Percentiles rank a stretch among this genome's conserved stretches.
phyloP scores from a whole-genome alignment of 2,329 filamentous ascomycete species.

The Colletotrichum sansevieriae region DNA sequence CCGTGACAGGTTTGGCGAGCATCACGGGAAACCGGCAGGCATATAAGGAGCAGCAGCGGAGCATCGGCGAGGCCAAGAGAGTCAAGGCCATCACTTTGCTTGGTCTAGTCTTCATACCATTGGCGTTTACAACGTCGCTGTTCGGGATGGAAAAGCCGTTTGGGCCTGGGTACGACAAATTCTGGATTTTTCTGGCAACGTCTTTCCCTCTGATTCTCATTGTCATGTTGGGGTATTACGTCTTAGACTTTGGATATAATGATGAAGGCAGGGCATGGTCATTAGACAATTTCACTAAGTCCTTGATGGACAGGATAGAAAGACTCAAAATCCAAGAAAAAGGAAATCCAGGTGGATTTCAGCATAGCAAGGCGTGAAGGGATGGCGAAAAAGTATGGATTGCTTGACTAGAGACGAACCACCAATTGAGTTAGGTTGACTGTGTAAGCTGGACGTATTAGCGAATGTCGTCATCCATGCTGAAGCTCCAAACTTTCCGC shows the following conservation, averaged over 20 bases:
- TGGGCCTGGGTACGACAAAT: constrained; percentile 39
- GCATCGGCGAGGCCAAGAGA: constrained; percentile 45
- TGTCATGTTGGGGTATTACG: constrained; percentile 41
- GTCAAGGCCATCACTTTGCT: constrained; percentile 45
- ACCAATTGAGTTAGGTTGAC: too few species aligned
- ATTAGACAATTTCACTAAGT: constrained; percentile 35
- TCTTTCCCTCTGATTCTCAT: constrained; percentile 43
- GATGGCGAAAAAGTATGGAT: not conserved
- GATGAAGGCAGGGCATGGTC: constrained; percentile 44
- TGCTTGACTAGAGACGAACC: too few species aligned
- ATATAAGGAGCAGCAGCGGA: constrained; percentile 45
- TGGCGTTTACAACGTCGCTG: constrained; percentile 43
- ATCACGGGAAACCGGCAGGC: constrained; percentile 46
- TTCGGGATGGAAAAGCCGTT: constrained; percentile 45
- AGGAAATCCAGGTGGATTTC: not conserved
- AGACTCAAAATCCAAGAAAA: constrained; percentile 9
- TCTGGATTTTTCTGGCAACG: constrained; percentile 45
- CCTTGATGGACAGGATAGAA: constrained; percentile 8
- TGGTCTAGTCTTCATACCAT: constrained; percentile 45
- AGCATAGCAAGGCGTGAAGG: not conserved
- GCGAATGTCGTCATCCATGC: constrained; percentile 4
- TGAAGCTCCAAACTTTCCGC: not conserved
- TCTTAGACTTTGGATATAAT: constrained; percentile 45
- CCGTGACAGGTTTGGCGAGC: constrained; percentile 44
- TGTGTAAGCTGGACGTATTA: too few species aligned